phyloP scores from a whole-genome alignment of 2,329 filamentous ascomycete species.

The Albophoma yamanashiensis region DNA sequence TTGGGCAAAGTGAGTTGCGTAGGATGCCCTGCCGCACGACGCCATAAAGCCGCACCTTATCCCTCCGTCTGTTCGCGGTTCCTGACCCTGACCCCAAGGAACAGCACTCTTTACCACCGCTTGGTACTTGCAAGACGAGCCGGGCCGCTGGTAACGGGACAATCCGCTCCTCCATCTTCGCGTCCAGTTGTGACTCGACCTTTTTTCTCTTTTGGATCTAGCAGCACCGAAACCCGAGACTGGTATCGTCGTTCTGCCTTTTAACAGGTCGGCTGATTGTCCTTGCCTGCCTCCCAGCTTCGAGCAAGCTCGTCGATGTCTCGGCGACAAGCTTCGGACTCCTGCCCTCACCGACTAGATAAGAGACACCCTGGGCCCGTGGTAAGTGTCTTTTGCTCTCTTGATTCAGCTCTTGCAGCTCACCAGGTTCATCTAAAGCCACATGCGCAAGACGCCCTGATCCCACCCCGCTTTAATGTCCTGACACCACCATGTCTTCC shows the following conservation, averaged over 20 bases:
- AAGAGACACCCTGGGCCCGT: not conserved
- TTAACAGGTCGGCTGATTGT: not conserved
- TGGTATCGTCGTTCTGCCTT: not conserved
- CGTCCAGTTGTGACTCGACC: not conserved
- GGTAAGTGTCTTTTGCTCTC: not conserved
- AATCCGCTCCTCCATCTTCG: not conserved
- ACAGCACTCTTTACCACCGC: not conserved
- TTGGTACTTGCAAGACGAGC: not conserved
- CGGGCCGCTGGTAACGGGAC: not conserved
- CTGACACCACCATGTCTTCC: constrained; percentile 6
- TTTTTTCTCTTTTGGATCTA: not conserved
- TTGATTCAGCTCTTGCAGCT: not conserved
- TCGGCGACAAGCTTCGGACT: not conserved
- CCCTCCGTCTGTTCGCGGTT: not conserved
- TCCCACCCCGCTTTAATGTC: not conserved
- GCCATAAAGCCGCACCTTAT: not conserved
- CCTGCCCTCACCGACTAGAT: not conserved
- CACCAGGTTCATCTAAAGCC: not conserved
- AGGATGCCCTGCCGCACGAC: not conserved
- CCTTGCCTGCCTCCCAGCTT: not conserved
- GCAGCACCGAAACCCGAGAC: not conserved
- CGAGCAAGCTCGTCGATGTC: not conserved
- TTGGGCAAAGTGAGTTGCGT: not conserved
- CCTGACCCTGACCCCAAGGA: not conserved
- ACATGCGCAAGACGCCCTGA: not conserved